Percentiles rank a stretch among this genome's conserved stretches.
These are phyloP conservation scores for Fragosphaeria purpurea DNA, from an alignment of 2,329 filamentous ascomycete species.

Conservation along the genomic window DNA sequence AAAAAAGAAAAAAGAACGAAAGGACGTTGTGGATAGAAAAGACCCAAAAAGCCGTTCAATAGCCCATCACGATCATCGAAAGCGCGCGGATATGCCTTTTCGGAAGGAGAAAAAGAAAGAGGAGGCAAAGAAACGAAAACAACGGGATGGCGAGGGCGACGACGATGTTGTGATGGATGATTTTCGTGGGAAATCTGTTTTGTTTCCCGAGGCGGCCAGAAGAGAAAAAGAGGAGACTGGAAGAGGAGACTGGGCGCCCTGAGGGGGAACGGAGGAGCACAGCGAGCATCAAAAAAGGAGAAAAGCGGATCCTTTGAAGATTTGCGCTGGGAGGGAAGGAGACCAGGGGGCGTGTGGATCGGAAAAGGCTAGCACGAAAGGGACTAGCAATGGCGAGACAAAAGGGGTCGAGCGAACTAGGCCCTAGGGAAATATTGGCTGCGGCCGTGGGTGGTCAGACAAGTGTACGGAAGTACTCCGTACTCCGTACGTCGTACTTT, in stretches of 20 bases:
- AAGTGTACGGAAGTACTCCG: neutral
- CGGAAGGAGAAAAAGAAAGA: neutral
- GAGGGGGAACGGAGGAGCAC: neutral
- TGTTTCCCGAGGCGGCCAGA: slow-evolving; percentile 2
- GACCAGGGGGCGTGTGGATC: slow-evolving; percentile 1
- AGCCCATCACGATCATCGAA: slow-evolving; percentile 5
- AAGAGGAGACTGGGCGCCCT: neutral
- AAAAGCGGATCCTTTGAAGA: slow-evolving; percentile 8
- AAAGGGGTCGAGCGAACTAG: neutral
- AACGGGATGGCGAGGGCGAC: neutral
- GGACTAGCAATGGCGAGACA: slow-evolving; percentile 1
- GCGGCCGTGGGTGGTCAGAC: too few relatives aligned
- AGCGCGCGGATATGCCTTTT: slow-evolving; percentile 1
- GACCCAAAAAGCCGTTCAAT: neutral
- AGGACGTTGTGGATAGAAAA: slow-evolving; percentile 11
- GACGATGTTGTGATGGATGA: neutral
- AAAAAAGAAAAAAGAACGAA: slow-evolving; percentile 20
- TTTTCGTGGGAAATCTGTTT: neutral
- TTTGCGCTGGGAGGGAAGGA: slow-evolving; percentile 1
- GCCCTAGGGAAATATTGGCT: neutral
- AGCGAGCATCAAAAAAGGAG: neutral
- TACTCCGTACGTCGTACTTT: too few relatives aligned
- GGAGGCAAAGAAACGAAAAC: neutral
- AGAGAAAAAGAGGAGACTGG: neutral
- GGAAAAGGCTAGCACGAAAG: neutral